These are phyloP conservation scores for Sesbania bispinosa DNA, from an alignment of 306 rosid species.

Conservation along the genomic window DNA sequence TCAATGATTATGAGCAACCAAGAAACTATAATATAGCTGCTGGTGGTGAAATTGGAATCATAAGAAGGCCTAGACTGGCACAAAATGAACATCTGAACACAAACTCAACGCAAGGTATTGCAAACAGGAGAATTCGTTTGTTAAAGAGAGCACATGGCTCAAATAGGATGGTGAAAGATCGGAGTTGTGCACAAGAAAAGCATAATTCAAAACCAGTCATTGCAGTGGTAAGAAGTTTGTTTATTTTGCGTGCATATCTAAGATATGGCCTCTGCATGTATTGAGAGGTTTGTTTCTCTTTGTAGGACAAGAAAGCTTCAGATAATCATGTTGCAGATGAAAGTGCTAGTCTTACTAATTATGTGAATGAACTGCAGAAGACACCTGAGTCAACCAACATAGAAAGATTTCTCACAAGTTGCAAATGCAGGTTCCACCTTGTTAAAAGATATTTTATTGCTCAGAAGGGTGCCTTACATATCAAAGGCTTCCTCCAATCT, in stretches of 20 bases:
- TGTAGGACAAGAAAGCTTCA: conserved; percentile 45
- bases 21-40: conserved; percentile 24
- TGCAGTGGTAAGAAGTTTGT: conserved; percentile 48
- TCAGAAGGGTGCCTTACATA: conserved; percentile 25
- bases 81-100: conserved; percentile 15
- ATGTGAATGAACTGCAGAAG: conserved; percentile 23
- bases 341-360: background rate
- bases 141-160: background rate
- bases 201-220: conserved; percentile 35
- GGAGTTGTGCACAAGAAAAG: conserved; percentile 24
- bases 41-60: conserved; percentile 40
- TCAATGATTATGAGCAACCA: conserved; percentile 28
- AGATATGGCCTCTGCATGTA: background rate
- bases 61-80: conserved; percentile 31
- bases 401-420: conserved; percentile 28
- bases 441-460: conserved; percentile 21
- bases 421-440: background rate
- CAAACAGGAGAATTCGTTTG: conserved; percentile 62
- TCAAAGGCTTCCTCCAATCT: conserved; percentile 31
- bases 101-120: conserved; percentile 33
- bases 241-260: background rate
- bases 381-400: conserved; percentile 17
- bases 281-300: conserved; percentile 29
- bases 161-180: background rate
- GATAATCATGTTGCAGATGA: conserved; percentile 33